Conservation (phyloP, 2,329 filamentous ascomycete species). For the Beauveria australis region DNA sequence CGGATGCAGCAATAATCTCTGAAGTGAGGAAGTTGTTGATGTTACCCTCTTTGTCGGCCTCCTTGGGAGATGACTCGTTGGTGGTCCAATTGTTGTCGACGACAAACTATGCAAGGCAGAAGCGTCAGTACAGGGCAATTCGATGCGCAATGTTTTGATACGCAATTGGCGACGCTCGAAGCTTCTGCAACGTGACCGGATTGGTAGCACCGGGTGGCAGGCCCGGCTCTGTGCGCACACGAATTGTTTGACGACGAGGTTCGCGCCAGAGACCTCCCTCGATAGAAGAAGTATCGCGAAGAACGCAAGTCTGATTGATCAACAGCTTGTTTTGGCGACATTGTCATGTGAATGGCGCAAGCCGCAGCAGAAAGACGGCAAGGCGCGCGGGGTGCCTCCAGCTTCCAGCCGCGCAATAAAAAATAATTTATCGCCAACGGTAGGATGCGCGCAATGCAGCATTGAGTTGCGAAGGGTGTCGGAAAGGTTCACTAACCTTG, state of each 20-base stretch:
- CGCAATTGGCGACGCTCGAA: neutral
- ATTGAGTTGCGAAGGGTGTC: neutral
- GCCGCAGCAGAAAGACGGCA: neutral
- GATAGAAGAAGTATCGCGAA: neutral
- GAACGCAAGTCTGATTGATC: neutral
- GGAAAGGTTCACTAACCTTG: slow-evolving; percentile 60
- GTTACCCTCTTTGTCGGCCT: slow-evolving; percentile 76
- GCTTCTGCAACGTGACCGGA: neutral
- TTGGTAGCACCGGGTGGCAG: neutral
- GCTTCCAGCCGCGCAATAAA: neutral
- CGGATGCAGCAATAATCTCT: slow-evolving; percentile 53
- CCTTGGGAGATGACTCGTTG: slow-evolving; percentile 71
- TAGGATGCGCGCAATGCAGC: neutral
- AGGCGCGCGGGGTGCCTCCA: neutral
- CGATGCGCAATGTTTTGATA: neutral
- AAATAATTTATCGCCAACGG: neutral
- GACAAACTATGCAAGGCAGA: slow-evolving; percentile 60
- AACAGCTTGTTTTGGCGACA: neutral
- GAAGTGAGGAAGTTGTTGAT: slow-evolving; percentile 85
- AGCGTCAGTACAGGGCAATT: neutral
- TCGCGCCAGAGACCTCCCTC: neutral
- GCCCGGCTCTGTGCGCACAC: neutral
- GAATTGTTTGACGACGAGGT: neutral
- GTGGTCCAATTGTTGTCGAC: slow-evolving; percentile 87
- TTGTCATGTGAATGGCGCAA: neutral